Conservation (phyloP, 148 eudicot genomes). For the Hydrangea macrophylla region DNA sequence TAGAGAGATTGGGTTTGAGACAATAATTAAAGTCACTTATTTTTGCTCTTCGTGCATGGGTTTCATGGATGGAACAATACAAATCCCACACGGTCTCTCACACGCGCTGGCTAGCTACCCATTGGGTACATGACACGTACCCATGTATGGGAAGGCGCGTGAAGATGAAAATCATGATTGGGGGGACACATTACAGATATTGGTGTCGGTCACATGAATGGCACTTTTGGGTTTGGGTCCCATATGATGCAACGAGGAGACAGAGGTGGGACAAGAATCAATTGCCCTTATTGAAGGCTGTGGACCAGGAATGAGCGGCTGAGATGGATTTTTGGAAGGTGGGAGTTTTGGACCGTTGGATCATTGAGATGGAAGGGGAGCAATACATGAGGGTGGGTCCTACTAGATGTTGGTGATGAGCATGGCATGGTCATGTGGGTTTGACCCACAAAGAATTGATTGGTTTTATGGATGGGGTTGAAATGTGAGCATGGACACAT, state of each 20-base stretch:
- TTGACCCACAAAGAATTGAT: slow-evolving; percentile 8
- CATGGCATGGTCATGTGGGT: slow-evolving; percentile 18
- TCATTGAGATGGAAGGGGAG: slow-evolving; percentile 16
- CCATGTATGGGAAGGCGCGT: not conserved
- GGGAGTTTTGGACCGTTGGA: slow-evolving; percentile 40
- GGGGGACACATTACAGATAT: slow-evolving; percentile 24
- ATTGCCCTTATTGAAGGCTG: slow-evolving; percentile 31
- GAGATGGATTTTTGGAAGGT: slow-evolving; percentile 13
- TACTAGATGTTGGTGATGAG: slow-evolving; percentile 12
- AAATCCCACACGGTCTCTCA: slow-evolving; percentile 8
- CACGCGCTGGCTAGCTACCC: not conserved
- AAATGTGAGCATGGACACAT: slow-evolving; percentile 8
- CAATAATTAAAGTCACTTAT: slow-evolving; percentile 21
- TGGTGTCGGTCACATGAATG: slow-evolving; percentile 15
- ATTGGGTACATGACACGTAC: not conserved
- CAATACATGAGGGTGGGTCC: slow-evolving; percentile 38
- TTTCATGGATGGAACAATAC: not conserved
- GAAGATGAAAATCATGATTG: not conserved
- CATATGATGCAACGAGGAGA: slow-evolving; percentile 34
- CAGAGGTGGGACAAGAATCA: slow-evolving; percentile 40
- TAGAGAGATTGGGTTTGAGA: slow-evolving; percentile 23
- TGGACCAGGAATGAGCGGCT: slow-evolving; percentile 38
- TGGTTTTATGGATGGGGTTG: not conserved
- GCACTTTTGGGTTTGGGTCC: slow-evolving; percentile 36
- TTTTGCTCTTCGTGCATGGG: slow-evolving; percentile 33